phyloP scores from a whole-genome alignment of 306 rosid species.

The Mimosa pudica region DNA sequence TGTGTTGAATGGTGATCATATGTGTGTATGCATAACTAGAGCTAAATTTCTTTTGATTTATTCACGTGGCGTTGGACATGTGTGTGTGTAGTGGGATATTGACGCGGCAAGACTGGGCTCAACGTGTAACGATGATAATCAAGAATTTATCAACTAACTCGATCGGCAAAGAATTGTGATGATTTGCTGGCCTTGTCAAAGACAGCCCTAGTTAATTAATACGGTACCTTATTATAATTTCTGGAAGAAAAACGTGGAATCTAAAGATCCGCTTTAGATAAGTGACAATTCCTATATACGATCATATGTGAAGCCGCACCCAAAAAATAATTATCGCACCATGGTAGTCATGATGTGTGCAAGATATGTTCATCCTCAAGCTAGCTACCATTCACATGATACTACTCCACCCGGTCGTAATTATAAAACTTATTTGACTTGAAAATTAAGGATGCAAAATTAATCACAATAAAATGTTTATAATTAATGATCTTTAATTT shows the following conservation, averaged over 20 bases:
- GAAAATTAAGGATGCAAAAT: too few relatives aligned
- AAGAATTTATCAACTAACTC: background rate
- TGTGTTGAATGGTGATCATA: background rate
- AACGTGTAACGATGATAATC: constrained; percentile 27
- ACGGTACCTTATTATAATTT: constrained; percentile 1
- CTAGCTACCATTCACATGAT: background rate
- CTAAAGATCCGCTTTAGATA: background rate
- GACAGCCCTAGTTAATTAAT: constrained; percentile 36
- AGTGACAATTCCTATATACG: constrained; percentile 15
- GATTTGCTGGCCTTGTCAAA: background rate
- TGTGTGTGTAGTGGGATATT: background rate
- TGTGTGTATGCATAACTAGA: background rate
- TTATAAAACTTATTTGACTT: too few relatives aligned
- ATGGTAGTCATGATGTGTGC: constrained; percentile 8
- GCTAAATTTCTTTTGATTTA: background rate
- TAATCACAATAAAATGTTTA: too few relatives aligned
- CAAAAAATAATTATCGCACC: background rate
- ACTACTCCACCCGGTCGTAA: too few relatives aligned
- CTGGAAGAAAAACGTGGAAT: constrained; percentile 28
- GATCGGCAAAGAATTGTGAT: background rate
- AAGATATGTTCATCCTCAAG: constrained; percentile 7
- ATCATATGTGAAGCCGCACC: constrained; percentile 27
- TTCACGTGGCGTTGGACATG: background rate
- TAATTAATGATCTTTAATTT: too few relatives aligned
- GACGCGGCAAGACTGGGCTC: constrained; percentile 14